phyloP scores from a whole-genome alignment of 345 rosid species.

The Rhizophora mangle region DNA sequence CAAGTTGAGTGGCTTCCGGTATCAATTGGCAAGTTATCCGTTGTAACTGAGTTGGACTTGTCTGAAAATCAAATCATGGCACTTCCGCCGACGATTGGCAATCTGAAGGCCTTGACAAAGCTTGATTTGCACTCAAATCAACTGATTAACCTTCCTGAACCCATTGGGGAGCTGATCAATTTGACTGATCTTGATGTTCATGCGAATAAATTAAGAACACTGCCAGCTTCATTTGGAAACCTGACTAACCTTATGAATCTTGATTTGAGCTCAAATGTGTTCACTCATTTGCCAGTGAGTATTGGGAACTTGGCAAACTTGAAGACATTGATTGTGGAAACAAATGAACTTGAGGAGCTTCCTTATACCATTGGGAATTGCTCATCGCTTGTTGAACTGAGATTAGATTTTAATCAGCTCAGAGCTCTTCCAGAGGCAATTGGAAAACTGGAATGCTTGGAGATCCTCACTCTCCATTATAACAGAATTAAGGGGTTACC shows the following conservation, averaged over 20 bases:
- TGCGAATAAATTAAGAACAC: conserved; percentile 45
- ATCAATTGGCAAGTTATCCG: conserved; percentile 53
- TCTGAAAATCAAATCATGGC: conserved; percentile 65
- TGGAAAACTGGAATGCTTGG: conserved; percentile 47
- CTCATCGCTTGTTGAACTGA: conserved; percentile 43
- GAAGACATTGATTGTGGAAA: conserved; percentile 46
- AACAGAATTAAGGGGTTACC: conserved; percentile 60
- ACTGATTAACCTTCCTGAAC: conserved; percentile 54
- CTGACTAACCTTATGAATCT: conserved; percentile 43
- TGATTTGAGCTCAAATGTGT: conserved; percentile 51
- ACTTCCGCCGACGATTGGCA: conserved; percentile 45
- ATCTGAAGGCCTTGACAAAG: conserved; percentile 45
- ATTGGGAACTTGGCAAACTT: conserved; percentile 46
- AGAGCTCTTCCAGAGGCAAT: conserved; percentile 68
- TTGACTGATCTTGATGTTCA: conserved; percentile 54
- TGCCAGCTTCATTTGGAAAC: conserved; percentile 52
- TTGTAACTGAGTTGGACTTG: conserved; percentile 41
- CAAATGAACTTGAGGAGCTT: conserved; percentile 59
- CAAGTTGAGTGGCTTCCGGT: conserved; percentile 65
- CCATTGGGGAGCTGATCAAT: conserved; percentile 48
- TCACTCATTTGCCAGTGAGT: conserved; percentile 42
- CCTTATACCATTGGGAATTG: conserved; percentile 60
- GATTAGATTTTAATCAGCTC: conserved; percentile 58
- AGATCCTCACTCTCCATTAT: conserved; percentile 54
- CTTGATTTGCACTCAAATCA: conserved; percentile 59